Conservation (phyloP, 2,329 filamentous ascomycete genomes). For the Pseudogymnoascus sp. region DNA sequence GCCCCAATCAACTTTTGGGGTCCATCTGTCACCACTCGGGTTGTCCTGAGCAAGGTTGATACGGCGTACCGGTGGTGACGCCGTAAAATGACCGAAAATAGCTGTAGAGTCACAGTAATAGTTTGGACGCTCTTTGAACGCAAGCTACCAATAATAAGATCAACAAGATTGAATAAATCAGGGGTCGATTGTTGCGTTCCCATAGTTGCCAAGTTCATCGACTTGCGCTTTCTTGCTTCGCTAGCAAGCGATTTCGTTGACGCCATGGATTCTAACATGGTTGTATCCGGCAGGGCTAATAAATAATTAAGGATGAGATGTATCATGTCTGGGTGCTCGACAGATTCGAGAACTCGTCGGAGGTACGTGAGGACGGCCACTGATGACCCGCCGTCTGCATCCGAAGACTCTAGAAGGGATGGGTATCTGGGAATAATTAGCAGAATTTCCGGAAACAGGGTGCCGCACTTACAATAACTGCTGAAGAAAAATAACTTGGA, state of each 20-base stretch:
- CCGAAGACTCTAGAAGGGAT: slow-evolving; percentile 90
- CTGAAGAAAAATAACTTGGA: slow-evolving; percentile 92
- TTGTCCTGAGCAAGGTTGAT: slow-evolving; percentile 65
- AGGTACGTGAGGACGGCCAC: slow-evolving; percentile 94
- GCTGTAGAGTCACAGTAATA: slow-evolving; percentile 78
- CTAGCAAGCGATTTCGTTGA: slow-evolving; percentile 42
- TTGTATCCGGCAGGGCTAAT: slow-evolving; percentile 65
- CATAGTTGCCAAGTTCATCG: slow-evolving; percentile 77
- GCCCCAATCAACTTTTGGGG: slow-evolving; percentile 64
- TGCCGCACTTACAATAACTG: slow-evolving; percentile 69
- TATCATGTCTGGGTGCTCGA: slow-evolving; percentile 91
- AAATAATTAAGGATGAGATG: slow-evolving; percentile 91
- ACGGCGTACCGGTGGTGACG: slow-evolving; percentile 85
- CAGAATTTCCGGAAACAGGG: background rate
- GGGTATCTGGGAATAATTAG: slow-evolving; percentile 61
- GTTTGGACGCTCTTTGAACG: slow-evolving; percentile 82
- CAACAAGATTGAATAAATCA: slow-evolving; percentile 85
- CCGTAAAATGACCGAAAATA: slow-evolving; percentile 79
- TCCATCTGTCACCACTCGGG: slow-evolving; percentile 48
- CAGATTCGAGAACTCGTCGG: slow-evolving; percentile 78
- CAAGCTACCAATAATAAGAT: slow-evolving; percentile 80
- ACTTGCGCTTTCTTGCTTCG: slow-evolving; percentile 75
- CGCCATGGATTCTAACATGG: slow-evolving; percentile 38
- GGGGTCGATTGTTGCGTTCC: slow-evolving; percentile 73
- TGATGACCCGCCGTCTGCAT: slow-evolving; percentile 92